These are phyloP conservation scores for Piper longum DNA, from an alignment of 164 flowering plant genomes.

Conservation along the genomic window DNA sequence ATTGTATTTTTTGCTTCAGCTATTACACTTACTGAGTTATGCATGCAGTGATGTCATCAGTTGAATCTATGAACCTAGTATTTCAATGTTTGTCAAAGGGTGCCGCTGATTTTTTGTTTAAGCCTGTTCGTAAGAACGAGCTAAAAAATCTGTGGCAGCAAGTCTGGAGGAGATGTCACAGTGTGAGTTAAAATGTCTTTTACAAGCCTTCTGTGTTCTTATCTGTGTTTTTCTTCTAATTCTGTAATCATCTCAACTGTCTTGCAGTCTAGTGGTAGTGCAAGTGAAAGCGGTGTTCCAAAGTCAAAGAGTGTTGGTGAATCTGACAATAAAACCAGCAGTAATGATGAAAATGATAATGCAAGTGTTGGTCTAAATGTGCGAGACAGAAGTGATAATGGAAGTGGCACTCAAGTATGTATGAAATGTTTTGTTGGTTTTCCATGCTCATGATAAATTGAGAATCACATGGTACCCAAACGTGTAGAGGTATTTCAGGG, in stretches of 20 bases:
- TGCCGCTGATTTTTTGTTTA: slow-evolving; percentile 59
- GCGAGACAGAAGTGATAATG: slow-evolving; percentile 50
- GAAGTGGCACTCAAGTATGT: slow-evolving; percentile 52
- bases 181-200: slow-evolving; percentile 24
- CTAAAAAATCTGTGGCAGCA: slow-evolving; percentile 73
- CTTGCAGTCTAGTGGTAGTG: slow-evolving; percentile 61
- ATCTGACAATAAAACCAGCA: slow-evolving; percentile 32
- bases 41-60: slow-evolving; percentile 65
- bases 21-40: slow-evolving; percentile 21
- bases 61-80: slow-evolving; percentile 60
- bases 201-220: neutral
- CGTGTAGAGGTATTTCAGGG: too few species aligned
- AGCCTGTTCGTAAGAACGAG: slow-evolving; percentile 69
- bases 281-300: slow-evolving; percentile 52
- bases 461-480: too few species aligned
- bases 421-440: too few species aligned
- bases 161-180: slow-evolving; percentile 58
- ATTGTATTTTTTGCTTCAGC: slow-evolving; percentile 9
- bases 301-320: slow-evolving; percentile 25
- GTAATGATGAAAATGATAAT: slow-evolving; percentile 35
- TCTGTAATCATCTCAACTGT: neutral
- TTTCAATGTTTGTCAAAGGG: slow-evolving; percentile 61
- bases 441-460: too few species aligned
- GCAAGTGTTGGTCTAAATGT: slow-evolving; percentile 25
- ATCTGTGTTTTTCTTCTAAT: neutral